A percentile compares a stretch with the other conserved stretches of the same genome.
phyloP scores from a whole-genome alignment of 2,329 filamentous ascomycete species.

The Fusarium brevicatenulatum region DNA sequence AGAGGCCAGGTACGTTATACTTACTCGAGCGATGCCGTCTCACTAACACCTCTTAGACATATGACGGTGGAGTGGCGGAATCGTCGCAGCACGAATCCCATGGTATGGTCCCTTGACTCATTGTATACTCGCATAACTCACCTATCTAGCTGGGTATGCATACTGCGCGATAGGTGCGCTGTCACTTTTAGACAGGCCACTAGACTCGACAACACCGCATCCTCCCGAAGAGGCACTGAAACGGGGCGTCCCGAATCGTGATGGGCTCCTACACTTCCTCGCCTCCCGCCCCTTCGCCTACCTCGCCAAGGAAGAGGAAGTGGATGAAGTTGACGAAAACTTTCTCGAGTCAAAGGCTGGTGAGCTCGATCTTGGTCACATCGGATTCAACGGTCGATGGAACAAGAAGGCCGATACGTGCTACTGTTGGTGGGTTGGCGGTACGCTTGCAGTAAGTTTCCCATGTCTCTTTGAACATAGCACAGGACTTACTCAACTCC shows the following conservation, averaged over 20 bases:
- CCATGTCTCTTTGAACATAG: background rate
- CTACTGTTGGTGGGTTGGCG: conserved; percentile 92
- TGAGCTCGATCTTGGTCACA: conserved; percentile 54
- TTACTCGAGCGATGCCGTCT: background rate
- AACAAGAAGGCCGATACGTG: conserved; percentile 96
- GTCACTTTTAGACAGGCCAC: conserved; percentile 75
- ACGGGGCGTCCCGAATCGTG: conserved; percentile 48
- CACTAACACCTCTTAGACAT: conserved; percentile 64
- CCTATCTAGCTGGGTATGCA: conserved; percentile 78
- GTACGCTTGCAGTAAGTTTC: conserved; percentile 61
- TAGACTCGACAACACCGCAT: conserved; percentile 42
- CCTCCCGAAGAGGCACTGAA: conserved; percentile 45
- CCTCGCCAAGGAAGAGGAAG: conserved; percentile 58
- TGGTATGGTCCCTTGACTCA: conserved; percentile 59
- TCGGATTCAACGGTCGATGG: conserved; percentile 88
- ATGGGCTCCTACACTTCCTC: conserved; percentile 63
- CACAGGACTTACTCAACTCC: background rate
- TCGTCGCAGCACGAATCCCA: conserved; percentile 84
- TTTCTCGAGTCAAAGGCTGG: conserved; percentile 50
- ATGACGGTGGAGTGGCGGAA: conserved; percentile 87
- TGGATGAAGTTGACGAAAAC: conserved; percentile 57
- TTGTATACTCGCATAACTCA: conserved; percentile 11
- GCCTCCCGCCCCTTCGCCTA: conserved; percentile 72
- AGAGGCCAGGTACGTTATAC: conserved; percentile 60
- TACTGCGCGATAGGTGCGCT: conserved; percentile 88